Conservation (phyloP, 1,284 basidiomycete species). For the Trametes hirsuta region DNA sequence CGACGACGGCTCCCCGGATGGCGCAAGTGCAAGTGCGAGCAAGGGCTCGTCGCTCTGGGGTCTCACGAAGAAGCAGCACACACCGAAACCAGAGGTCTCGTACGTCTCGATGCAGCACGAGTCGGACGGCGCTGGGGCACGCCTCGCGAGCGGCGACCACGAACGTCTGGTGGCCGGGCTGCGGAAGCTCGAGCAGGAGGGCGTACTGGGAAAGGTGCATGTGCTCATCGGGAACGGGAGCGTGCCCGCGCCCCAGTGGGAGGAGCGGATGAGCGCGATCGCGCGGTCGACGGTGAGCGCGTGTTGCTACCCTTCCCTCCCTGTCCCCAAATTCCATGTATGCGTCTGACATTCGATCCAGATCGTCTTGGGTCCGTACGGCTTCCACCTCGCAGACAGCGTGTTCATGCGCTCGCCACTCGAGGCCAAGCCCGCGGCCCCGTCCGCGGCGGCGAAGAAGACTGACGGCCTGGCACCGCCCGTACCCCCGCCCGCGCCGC, state of each 20-base stretch:
- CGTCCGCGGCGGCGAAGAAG: not conserved
- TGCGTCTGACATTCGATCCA: no score
- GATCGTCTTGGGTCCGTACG: constrained; percentile 76
- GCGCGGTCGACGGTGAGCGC: constrained; percentile 69
- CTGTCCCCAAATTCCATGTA: not conserved
- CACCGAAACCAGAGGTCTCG: constrained; percentile 60
- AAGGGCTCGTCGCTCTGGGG: constrained; percentile 29
- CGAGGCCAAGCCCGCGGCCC: constrained; percentile 25
- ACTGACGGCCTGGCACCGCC: constrained; percentile 4
- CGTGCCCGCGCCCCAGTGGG: constrained; percentile 48
- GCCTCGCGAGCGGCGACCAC: constrained; percentile 54
- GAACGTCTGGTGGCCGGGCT: constrained; percentile 53
- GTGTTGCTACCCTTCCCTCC: constrained; percentile 10
- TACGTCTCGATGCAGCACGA: constrained; percentile 72
- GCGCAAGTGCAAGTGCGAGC: not conserved
- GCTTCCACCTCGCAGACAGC: constrained; percentile 71
- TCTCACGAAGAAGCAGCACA: constrained; percentile 30
- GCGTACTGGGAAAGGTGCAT: constrained; percentile 65
- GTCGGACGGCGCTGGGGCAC: constrained; percentile 45
- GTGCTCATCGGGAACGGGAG: constrained; percentile 59
- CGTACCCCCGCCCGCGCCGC: constrained; percentile 18
- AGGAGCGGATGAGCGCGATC: constrained; percentile 64
- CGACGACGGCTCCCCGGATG: constrained; percentile 2
- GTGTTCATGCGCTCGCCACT: constrained; percentile 68
- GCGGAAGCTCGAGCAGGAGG: constrained; percentile 53